Conservation (phyloP, 179 eudicot genomes). For the Gypsophila paniculata region DNA sequence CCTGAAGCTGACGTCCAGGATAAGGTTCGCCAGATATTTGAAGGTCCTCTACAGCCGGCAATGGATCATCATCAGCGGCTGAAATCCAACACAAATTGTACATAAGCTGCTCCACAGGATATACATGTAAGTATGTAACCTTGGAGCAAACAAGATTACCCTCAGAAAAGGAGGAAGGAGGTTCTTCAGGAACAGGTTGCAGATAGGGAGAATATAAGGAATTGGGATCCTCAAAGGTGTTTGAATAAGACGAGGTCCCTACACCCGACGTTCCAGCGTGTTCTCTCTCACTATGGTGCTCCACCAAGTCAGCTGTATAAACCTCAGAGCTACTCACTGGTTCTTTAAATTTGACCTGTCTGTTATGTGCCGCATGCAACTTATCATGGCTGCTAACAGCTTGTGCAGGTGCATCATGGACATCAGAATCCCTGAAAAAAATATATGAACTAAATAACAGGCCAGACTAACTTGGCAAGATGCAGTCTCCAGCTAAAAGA, state of each 20-base stretch:
- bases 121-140: neutral
- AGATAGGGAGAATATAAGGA: conserved; percentile 60
- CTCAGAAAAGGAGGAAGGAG: conserved; percentile 84
- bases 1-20: conserved; percentile 82
- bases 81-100: conserved; percentile 23
- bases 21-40: conserved; percentile 92
- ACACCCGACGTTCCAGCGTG: conserved; percentile 51
- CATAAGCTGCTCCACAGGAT: conserved; percentile 10
- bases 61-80: conserved; percentile 89
- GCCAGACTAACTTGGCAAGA: neutral
- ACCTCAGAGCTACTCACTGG: conserved; percentile 56
- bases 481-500: neutral
- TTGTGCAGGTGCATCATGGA: conserved; percentile 33
- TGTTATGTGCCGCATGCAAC: conserved; percentile 28
- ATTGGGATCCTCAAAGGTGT: conserved; percentile 54
- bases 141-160: conserved; percentile 38
- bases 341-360: conserved; percentile 71
- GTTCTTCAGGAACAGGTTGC: conserved; percentile 83
- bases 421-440: conserved; percentile 42
- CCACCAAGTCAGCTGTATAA: conserved; percentile 46
- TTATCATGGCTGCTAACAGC: conserved; percentile 38
- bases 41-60: conserved; percentile 77
- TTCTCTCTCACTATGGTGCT: conserved; percentile 49
- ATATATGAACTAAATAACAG: conserved; percentile 11
- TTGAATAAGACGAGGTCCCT: conserved; percentile 50